Conservation (phyloP, 805 yeast genomes). For the Wickerhamomyces subpelliculosus region DNA sequence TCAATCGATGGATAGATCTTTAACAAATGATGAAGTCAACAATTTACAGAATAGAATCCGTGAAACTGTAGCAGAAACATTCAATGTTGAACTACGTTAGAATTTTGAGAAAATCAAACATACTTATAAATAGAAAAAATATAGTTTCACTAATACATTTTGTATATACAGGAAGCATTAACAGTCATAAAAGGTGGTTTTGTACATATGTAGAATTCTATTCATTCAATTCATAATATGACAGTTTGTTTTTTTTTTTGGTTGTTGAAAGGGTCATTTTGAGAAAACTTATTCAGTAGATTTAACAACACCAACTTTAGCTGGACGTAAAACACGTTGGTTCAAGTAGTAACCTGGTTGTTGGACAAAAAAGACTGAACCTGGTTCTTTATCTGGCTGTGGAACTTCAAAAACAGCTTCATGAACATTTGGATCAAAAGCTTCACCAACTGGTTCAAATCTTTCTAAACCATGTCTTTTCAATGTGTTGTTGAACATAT, state of each 20-base stretch:
- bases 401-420: conserved; percentile 48
- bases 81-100: conserved; percentile 52
- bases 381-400: conserved; percentile 48
- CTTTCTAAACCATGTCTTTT: conserved; percentile 41
- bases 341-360: conserved; percentile 46
- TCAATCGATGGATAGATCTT: conserved; percentile 91
- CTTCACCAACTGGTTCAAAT: conserved; percentile 42
- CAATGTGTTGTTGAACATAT: conserved; percentile 42
- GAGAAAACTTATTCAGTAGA: conserved; percentile 22
- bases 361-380: conserved; percentile 48
- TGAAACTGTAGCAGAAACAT: conserved; percentile 41
- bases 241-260: too few relatives aligned
- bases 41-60: conserved; percentile 62
- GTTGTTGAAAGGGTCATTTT: too few relatives aligned
- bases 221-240: neutral
- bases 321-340: conserved; percentile 48
- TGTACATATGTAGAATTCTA: neutral
- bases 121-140: neutral
- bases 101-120: neutral
- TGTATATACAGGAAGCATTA: conserved; percentile 1
- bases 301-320: conserved; percentile 50
- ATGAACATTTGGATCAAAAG: conserved; percentile 46
- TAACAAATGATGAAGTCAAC: conserved; percentile 83
- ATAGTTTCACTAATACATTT: neutral
- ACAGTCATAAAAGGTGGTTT: neutral